Base-by-base conservation (phyloP, 2,329 filamentous ascomycete genomes). In the Exophiala lecanii-corni region DNA sequence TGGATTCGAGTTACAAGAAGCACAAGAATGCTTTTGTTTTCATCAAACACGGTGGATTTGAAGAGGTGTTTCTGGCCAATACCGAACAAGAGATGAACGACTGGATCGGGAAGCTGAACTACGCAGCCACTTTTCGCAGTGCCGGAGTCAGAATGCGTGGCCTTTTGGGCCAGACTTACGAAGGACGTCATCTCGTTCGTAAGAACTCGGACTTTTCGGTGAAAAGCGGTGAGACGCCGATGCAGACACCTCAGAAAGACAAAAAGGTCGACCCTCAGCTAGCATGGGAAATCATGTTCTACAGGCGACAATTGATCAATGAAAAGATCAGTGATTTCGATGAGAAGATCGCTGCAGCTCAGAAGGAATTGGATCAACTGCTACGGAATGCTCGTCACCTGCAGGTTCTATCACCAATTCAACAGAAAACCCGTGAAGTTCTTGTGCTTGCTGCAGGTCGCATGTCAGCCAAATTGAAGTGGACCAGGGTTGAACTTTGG, bases 1-100 rank as follows among this genome's bases (percentile, higher is more conserved):
- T 88, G 31, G 92, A 98, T 63, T 76, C 78, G 2, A 85, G 77
- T 6, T 98, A 98, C 63, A 94, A 84, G 64, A 92, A 68, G 63
- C 92, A 98, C 66, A 98, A 97, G 66, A 81, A 97, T 63, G 87
- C 92, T 0, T 96, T 98, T 59, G 76, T 89, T 10, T 91, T 96
- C 57, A 86, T 95, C 47, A 81, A 88, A 20, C 86, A 92, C 52
- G 85, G 86, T 38, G 86, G 88, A 1, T 72, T 89, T 28, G 91
- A 98, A 58, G 92, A 98, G 61, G 82, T 91, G 1, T 83, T 98
- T 26, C 71, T 97, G 13, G 91, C 92, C 4, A 89, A 96, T 56
- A 88, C 81, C 40, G 92, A 98, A 57, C 73, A 79, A 1, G 92
- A 98, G 57, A 82, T 94, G 75, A 94, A 96, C 57, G 92, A 98